Percentiles rank a stretch among this genome's conserved stretches.
Conservation (phyloP, 768 basidiomycete genomes). For the Termitomyces sp. region DNA sequence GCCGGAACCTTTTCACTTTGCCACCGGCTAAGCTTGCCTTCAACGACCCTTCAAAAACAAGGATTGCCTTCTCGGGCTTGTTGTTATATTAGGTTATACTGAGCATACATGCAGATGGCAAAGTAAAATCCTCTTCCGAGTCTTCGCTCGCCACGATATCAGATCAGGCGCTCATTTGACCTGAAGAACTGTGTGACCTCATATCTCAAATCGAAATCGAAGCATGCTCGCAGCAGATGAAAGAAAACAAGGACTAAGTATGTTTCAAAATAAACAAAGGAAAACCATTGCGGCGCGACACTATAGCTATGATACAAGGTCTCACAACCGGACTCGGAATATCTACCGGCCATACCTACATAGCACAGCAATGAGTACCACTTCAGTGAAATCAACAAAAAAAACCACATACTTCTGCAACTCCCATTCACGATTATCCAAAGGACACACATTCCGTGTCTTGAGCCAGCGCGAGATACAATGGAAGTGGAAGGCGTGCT, state of each 20-base stretch:
- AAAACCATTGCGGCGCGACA: background rate
- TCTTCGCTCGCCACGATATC: background rate
- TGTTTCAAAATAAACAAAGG: background rate
- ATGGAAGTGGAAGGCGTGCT: constrained; percentile 99
- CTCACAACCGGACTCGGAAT: background rate
- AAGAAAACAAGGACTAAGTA: background rate
- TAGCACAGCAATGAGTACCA: background rate
- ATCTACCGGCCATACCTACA: constrained; percentile 18
- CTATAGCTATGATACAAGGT: background rate
- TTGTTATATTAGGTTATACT: too few relatives aligned
- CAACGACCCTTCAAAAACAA: background rate
- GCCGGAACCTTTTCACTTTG: background rate
- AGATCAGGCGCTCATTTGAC: background rate
- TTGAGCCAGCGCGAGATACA: constrained; percentile 99
- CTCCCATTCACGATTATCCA: constrained; percentile 97
- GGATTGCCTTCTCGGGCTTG: too few relatives aligned
- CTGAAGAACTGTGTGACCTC: background rate
- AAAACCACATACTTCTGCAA: constrained; percentile 79
- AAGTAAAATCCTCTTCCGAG: too few relatives aligned
- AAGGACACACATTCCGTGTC: constrained; percentile 91
- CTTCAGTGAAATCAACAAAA: background rate
- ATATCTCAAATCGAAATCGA: background rate
- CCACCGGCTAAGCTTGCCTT: background rate
- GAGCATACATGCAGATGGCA: too few relatives aligned
- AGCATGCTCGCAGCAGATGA: background rate